A percentile compares a stretch with the other conserved stretches of the same genome.
phyloP scores from a whole-genome alignment of 495 filamentous ascomycete genomes.

The Hypoxylon perforatum region DNA sequence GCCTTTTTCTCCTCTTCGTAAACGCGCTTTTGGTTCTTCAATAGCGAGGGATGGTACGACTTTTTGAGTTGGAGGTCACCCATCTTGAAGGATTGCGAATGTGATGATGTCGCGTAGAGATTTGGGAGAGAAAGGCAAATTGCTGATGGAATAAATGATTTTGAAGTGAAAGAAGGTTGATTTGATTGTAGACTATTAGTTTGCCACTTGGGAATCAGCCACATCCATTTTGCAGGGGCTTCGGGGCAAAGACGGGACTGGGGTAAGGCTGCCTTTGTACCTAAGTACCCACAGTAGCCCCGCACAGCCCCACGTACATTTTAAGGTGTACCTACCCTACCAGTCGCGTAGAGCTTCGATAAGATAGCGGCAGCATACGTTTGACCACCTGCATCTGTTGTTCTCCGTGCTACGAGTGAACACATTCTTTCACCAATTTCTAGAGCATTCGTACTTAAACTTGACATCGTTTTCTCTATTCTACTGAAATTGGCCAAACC shows the following conservation, averaged over 20 bases:
- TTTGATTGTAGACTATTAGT: background rate
- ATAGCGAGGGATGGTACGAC: constrained; percentile 90
- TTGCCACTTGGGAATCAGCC: constrained; percentile 1
- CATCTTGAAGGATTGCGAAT: constrained; percentile 66
- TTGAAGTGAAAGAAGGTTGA: background rate
- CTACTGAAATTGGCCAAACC: background rate
- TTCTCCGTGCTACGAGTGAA: no score
- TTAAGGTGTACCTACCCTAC: no score
- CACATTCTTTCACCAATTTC: background rate
- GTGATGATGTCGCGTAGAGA: constrained; percentile 25
- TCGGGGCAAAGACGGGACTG: background rate
- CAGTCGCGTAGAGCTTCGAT: constrained; percentile 16
- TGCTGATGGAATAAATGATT: background rate
- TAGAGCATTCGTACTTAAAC: background rate
- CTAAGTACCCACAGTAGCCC: background rate
- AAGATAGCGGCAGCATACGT: constrained; percentile 10
- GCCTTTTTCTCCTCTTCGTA: constrained; percentile 91
- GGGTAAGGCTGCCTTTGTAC: background rate
- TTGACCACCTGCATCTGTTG: background rate
- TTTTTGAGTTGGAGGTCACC: constrained; percentile 96
- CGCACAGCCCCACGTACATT: background rate
- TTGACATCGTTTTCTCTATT: background rate
- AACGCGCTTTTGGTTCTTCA: constrained; percentile 84
- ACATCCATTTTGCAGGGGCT: background rate
- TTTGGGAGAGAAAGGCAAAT: background rate